Evolutionary conservation across 1,284 basidiomycete genomes (phyloP), one percentile per base, ranked within the genome.

Genomic region (Cryptococcus depauperatus): DNA sequence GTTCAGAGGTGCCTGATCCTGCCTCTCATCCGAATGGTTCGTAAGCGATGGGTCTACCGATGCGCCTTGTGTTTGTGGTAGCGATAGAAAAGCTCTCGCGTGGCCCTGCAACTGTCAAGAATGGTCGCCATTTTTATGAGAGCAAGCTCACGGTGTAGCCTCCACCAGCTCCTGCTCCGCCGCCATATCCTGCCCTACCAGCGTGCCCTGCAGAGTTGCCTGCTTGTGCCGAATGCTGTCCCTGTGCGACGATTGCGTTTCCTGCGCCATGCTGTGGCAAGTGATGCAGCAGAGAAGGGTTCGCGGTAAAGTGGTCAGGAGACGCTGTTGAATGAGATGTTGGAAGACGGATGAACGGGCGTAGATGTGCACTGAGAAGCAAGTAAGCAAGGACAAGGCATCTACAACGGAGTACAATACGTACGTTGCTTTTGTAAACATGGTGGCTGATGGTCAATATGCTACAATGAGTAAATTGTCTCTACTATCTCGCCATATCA

Each of bases 291-390:
- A 71, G 54, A 29, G 59, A 64, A 37, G 69, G 64, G 55, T 73
- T 73, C 21, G 65, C 58, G 32, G 70, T 66, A 57, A 73, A 73
- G 35, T 67, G 62, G 39, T 70, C 66, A 14, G 68, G 64, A 19
- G 41, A 42, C 38, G 51, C 45, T 41, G 50, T 41, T 23, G 50
- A 52, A 38, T 37, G 38, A 16, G 54, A 52, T 22, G 55, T 41
- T 25, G 54, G 57, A 25, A 66, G 57, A 25, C 66, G 69, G 51
- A 69, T 56, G 43, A 69, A 55, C 9, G 69, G 68, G 30, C 69
- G 64, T 47, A 70, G 56, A 50, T 69, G 66, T 35, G 60, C 57
- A 40, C 69, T 71, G 53, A 0, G 14, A 4, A n/a, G n/a, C 7
- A 19, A 5, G 5, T n/a, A 23, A 14, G 35, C 43, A 21, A 38